A percentile compares a stretch with the other conserved stretches of the same genome.
Conservation (phyloP, 306 rosid genomes). For the Trichosanthes cucumerina region DNA sequence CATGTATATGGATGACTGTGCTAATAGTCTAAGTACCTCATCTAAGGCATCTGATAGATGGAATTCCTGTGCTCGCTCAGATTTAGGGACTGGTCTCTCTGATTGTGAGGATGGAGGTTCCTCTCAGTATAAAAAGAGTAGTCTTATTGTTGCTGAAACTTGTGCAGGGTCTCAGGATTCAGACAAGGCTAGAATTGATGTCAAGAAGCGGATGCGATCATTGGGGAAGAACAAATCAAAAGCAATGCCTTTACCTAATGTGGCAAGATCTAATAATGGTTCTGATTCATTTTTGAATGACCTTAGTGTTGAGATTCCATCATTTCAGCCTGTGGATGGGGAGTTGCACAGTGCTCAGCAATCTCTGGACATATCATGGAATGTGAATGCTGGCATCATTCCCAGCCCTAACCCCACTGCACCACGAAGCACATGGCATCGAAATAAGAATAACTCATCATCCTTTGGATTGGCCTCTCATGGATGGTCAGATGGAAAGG, state of each 20-base stretch:
- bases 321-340: constrained; percentile 34
- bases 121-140: constrained; percentile 21
- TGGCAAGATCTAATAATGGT: constrained; percentile 33
- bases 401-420: constrained; percentile 77
- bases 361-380: constrained; percentile 47
- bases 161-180: constrained; percentile 23
- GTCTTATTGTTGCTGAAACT: constrained; percentile 23
- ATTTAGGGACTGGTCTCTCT: constrained; percentile 19
- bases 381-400: constrained; percentile 37
- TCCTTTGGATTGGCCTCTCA: constrained; percentile 46
- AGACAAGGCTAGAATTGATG: constrained; percentile 22
- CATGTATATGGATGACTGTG: constrained; percentile 22
- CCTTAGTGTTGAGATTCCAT: constrained; percentile 54
- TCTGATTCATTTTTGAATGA: constrained; percentile 35
- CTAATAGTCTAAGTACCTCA: constrained; percentile 23
- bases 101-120: constrained; percentile 20
- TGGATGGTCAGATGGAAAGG: constrained; percentile 68
- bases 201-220: constrained; percentile 17
- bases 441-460: constrained; percentile 40
- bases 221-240: constrained; percentile 25
- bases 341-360: constrained; percentile 35
- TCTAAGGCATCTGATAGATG: constrained; percentile 25
- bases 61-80: constrained; percentile 26
- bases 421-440: constrained; percentile 72
- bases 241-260: constrained; percentile 21